Evolutionary conservation across 441 rosid genomes (phyloP).

Genomic region (Pelargonium citronellum): DNA sequence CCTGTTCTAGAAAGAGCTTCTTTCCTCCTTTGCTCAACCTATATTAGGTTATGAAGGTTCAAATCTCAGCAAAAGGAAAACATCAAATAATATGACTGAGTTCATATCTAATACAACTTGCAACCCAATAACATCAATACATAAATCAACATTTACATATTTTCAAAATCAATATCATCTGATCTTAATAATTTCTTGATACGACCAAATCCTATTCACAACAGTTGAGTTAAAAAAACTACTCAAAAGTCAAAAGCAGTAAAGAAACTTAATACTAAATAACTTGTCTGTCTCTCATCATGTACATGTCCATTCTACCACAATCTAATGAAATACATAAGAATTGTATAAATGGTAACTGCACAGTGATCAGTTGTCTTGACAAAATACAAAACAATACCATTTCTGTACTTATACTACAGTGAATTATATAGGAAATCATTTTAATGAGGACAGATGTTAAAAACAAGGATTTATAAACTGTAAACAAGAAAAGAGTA

Average conservation of each 20-base stretch:
- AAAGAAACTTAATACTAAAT: no score
- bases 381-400: neutral
- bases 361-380: neutral
- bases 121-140: neutral
- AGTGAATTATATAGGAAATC: neutral
- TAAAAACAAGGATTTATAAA: no score
- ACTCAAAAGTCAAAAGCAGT: no score
- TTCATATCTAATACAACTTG: neutral
- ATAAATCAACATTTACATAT: neutral
- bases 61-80: neutral
- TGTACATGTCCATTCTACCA: neutral
- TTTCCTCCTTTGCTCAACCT: conserved; percentile 96
- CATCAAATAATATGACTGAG: neutral
- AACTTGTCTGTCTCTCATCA: neutral
- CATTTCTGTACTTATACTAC: neutral
- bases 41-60: conserved; percentile 6
- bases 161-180: neutral
- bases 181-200: no score
- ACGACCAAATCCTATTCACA: no score
- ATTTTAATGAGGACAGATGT: neutral
- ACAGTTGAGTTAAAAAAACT: no score
- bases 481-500: neutral
- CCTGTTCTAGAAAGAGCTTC: conserved; percentile 74
- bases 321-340: neutral
- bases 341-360: neutral